Evolutionary conservation across 202 grass and related monocot genomes (phyloP).

Genomic region (Dendrocalamus latiflorus): DNA sequence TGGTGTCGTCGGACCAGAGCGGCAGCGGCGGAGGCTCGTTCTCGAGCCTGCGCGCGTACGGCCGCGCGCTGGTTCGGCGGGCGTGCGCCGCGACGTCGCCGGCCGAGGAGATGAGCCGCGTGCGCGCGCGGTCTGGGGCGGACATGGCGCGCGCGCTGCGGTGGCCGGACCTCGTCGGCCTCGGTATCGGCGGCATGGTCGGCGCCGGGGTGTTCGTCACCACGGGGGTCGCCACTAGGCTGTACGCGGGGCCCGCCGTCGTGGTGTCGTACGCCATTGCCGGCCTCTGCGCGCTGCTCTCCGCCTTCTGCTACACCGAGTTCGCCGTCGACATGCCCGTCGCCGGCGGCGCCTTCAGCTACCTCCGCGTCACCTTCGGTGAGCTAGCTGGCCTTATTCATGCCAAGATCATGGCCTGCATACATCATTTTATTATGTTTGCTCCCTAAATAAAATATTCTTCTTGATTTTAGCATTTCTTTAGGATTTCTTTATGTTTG

Average conservation of each 20-base stretch:
- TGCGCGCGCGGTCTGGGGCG: conserved; percentile 62
- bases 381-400: neutral
- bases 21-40: conserved; percentile 39
- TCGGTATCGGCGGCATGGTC: conserved; percentile 91
- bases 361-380: conserved; percentile 95
- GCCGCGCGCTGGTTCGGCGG: conserved; percentile 48
- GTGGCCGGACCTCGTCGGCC: conserved; percentile 85
- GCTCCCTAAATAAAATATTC: neutral
- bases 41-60: conserved; percentile 64
- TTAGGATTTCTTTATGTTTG: neutral
- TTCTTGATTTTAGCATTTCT: neutral
- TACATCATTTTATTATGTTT: neutral
- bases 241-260: conserved; percentile 62
- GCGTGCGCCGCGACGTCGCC: conserved; percentile 51
- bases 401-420: neutral
- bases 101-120: conserved; percentile 68
- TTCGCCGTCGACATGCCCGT: conserved; percentile 96
- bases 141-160: conserved; percentile 66
- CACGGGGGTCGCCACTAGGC: conserved; percentile 52
- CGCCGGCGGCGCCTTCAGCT: conserved; percentile 36
- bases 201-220: conserved; percentile 86
- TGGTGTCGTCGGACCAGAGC: neutral
- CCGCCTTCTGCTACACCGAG: conserved; percentile 97
- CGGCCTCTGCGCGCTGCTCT: conserved; percentile 85
- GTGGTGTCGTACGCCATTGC: conserved; percentile 92